These are phyloP conservation scores for Cutaneotrichosporon cavernicola DNA, from an alignment of 1,284 basidiomycete species.

Conservation along the genomic window DNA sequence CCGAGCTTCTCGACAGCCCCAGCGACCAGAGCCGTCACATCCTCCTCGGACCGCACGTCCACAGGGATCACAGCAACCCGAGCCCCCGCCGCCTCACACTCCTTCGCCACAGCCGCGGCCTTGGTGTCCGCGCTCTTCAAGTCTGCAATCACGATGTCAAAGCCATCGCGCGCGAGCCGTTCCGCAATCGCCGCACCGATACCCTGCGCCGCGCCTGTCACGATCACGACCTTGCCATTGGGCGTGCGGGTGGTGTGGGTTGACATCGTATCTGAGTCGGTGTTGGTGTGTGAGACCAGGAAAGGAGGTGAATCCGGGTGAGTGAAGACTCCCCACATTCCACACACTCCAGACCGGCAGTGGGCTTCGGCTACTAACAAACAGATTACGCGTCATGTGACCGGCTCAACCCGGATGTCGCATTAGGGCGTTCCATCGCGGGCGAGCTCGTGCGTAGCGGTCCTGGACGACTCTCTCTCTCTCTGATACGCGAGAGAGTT, in stretches of 20 bases:
- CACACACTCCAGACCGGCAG: neutral
- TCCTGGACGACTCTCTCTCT: too few species aligned
- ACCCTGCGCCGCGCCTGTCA: constrained; percentile 55
- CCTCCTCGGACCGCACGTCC: constrained; percentile 43
- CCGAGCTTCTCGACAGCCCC: constrained; percentile 44
- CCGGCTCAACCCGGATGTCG: neutral
- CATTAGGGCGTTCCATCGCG: neutral
- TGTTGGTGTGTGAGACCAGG: neutral
- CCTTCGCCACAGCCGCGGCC: constrained; percentile 42
- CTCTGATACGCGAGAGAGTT: too few species aligned
- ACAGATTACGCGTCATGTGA: neutral
- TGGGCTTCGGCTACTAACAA: neutral
- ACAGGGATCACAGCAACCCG: constrained; percentile 35
- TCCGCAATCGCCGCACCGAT: constrained; percentile 56
- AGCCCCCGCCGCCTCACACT: constrained; percentile 29
- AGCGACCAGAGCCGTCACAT: constrained; percentile 42
- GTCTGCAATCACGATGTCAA: constrained; percentile 54
- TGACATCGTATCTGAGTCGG: neutral
- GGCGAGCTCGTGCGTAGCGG: neutral
- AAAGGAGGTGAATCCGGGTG: neutral
- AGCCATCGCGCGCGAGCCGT: constrained; percentile 55
- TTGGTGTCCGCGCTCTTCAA: constrained; percentile 7
- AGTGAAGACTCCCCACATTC: neutral
- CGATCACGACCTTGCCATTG: constrained; percentile 43
- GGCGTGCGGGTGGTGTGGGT: neutral